phyloP scores from a whole-genome alignment of 495 filamentous ascomycete genomes.

The Penicillium diatomitis region DNA sequence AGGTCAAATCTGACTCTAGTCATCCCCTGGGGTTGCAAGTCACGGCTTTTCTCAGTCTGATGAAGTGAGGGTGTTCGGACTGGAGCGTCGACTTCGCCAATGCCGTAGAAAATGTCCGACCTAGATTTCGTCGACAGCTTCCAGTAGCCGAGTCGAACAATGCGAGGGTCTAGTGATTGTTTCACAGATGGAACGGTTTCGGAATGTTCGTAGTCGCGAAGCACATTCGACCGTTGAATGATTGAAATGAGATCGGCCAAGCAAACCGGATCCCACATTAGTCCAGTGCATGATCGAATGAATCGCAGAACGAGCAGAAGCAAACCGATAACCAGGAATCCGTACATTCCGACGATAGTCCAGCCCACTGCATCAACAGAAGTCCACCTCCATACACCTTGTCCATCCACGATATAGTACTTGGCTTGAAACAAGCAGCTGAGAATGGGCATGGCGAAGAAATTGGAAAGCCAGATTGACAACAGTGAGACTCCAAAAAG shows the following conservation, averaged over 20 bases:
- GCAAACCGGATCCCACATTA: constrained; percentile 78
- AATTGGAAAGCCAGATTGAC: constrained; percentile 51
- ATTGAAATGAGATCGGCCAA: constrained; percentile 69
- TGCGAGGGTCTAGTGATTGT: constrained; percentile 34
- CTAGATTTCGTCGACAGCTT: constrained; percentile 44
- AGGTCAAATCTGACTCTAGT: constrained; percentile 32
- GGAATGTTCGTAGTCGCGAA: constrained; percentile 55
- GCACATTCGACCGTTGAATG: constrained; percentile 68
- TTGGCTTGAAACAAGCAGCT: constrained; percentile 55
- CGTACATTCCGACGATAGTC: constrained; percentile 66
- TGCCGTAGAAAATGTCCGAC: constrained; percentile 50
- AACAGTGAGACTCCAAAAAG: constrained; percentile 45
- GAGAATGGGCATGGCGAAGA: constrained; percentile 57
- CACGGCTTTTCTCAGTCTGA: constrained; percentile 20
- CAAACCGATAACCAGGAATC: constrained; percentile 51
- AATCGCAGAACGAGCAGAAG: constrained; percentile 45
- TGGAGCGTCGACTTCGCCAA: constrained; percentile 52
- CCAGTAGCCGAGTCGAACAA: constrained; percentile 78
- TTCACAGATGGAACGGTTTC: constrained; percentile 45
- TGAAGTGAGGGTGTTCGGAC: constrained; percentile 48
- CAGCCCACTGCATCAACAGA: constrained; percentile 68
- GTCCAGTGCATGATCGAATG: constrained; percentile 49
- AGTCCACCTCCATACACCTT: constrained; percentile 63
- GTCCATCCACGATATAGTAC: constrained; percentile 31
- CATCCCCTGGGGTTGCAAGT: constrained; percentile 23